Base-by-base conservation (phyloP, 2,329 filamentous ascomycete genomes). In the Dryadomyces quercivorus region DNA sequence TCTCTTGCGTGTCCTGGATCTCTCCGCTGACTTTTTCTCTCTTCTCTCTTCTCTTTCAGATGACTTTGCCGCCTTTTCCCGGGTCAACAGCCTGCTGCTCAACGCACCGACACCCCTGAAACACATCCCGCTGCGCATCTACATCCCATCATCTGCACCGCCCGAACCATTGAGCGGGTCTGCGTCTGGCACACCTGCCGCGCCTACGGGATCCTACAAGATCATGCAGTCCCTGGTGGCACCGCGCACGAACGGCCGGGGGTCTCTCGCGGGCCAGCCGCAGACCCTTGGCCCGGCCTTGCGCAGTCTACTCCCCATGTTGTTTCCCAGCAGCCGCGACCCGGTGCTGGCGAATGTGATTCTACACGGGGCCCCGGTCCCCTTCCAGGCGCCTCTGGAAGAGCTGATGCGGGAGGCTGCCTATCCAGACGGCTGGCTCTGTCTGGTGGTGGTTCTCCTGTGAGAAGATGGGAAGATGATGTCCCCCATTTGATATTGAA, bases 381-480 rank as follows among this genome's bases (percentile, higher is more conserved):
- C 93, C 1, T 86, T 97, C 72, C 71, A 74, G 56, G 86, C 90
- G 1, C 84, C 84, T 22, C 69, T 98, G 18, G 86, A 89, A 63
- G 92, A 96, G 49, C 67, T 98, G 56, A 86, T 93, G 70, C 78
- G 83, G 55, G 85, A 86, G 63, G 86, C 87, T 4, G 82, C 88
- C 1, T 97, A 96, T 72, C 83, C 89, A 0, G 93, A 98, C 69
- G 93, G 93, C 0, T 98, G 91, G 85, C 68, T 95, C 26, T 88
- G 89, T 67, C 69, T 96, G 45, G 86, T 89, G 52, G 79, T 96
- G 5, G 77, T 84, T 20, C 85, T 94, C 72, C 75, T 89, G 2
- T 52, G 22, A 52, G 12, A 15, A 8, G 20, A 10, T 12, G 8
- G 13, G 18, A n/a, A 9, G 3, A 16, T 16, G 5, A 50, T 44